Evolutionary conservation across 257 asterid species (phyloP).

Genomic region (Coffea eugenioides): DNA sequence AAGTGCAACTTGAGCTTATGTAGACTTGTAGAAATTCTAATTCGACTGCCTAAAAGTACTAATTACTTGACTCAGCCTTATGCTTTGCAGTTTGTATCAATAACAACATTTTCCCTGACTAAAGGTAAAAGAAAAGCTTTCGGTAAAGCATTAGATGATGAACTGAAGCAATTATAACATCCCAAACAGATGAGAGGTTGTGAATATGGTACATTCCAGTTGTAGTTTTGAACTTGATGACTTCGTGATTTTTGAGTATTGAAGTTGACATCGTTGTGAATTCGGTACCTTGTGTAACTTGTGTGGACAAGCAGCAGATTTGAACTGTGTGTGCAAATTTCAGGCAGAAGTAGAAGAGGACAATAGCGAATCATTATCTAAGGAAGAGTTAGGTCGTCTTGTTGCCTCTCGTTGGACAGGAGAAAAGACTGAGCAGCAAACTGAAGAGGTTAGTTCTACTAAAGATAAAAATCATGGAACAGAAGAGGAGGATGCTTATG

Average conservation of each 20-base stretch:
- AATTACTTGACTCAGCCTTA: no score
- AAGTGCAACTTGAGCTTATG: not conserved
- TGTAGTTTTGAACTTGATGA: not conserved
- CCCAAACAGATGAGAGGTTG: not conserved
- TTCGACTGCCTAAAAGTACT: not conserved
- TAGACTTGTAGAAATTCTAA: not conserved
- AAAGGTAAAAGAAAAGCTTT: no score
- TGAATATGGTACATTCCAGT: not conserved
- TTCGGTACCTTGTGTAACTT: not conserved
- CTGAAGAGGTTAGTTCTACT: slow-evolving; percentile 44
- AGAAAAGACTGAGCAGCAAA: slow-evolving; percentile 53
- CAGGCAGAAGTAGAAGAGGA: slow-evolving; percentile 57
- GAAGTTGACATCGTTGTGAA: not conserved
- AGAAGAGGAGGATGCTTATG: slow-evolving; percentile 46
- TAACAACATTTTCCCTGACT: not conserved
- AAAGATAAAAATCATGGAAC: slow-evolving; percentile 40
- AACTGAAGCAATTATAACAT: no score
- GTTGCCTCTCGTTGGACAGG: slow-evolving; percentile 97
- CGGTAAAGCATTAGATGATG: not conserved
- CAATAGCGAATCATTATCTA: slow-evolving; percentile 64
- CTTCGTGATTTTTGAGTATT: not conserved
- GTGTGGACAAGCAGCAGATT: not conserved
- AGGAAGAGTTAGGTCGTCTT: slow-evolving; percentile 90
- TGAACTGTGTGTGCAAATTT: slow-evolving; percentile 17
- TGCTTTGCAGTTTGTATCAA: not conserved